Evolutionary conservation across 1,139 yeast genomes (phyloP).

Genomic region (Zhuliangozyma parablackwelliae): DNA sequence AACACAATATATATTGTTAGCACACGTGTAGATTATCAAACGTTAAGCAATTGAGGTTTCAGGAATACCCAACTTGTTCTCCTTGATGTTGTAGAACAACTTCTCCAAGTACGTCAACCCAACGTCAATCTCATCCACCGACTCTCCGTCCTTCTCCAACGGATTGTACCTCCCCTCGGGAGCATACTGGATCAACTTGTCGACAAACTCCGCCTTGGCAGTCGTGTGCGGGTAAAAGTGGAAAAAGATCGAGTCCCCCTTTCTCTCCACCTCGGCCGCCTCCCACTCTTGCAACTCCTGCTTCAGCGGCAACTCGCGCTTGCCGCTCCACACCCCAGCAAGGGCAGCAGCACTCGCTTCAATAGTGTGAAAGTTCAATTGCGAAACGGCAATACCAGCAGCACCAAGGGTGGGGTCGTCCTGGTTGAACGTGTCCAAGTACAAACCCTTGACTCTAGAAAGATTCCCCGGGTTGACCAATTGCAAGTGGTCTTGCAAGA

Average conservation of each 20-base stretch:
- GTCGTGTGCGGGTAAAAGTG: slow-evolving; percentile 21
- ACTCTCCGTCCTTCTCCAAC: slow-evolving; percentile 19
- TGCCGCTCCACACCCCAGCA: slow-evolving; percentile 44
- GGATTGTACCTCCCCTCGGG: slow-evolving; percentile 24
- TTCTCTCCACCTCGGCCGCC: slow-evolving; percentile 13
- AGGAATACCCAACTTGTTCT: slow-evolving; percentile 7
- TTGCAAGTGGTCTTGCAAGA: slow-evolving; percentile 17
- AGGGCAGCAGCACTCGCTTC: slow-evolving; percentile 43
- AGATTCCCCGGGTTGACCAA: slow-evolving; percentile 22
- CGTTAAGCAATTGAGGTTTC: slow-evolving; percentile 4
- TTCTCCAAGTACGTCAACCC: slow-evolving; percentile 20
- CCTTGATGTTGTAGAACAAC: slow-evolving; percentile 20
- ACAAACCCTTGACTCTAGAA: slow-evolving; percentile 34
- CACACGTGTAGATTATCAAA: no score
- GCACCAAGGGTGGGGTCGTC: slow-evolving; percentile 40
- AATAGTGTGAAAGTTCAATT: slow-evolving; percentile 38
- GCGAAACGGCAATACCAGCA: slow-evolving; percentile 37
- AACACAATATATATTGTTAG: no score
- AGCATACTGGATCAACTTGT: slow-evolving; percentile 16
- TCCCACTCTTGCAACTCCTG: slow-evolving; percentile 32
- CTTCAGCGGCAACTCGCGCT: slow-evolving; percentile 20
- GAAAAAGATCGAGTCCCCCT: slow-evolving; percentile 20
- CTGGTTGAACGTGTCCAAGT: slow-evolving; percentile 33
- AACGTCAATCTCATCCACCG: slow-evolving; percentile 20
- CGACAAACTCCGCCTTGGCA: slow-evolving; percentile 20